Percentiles rank a stretch among this genome's conserved stretches.
These are phyloP conservation scores for Phytophthora niederhauseri DNA, from an alignment of 352 stramenopile species.

Conservation along the genomic window DNA sequence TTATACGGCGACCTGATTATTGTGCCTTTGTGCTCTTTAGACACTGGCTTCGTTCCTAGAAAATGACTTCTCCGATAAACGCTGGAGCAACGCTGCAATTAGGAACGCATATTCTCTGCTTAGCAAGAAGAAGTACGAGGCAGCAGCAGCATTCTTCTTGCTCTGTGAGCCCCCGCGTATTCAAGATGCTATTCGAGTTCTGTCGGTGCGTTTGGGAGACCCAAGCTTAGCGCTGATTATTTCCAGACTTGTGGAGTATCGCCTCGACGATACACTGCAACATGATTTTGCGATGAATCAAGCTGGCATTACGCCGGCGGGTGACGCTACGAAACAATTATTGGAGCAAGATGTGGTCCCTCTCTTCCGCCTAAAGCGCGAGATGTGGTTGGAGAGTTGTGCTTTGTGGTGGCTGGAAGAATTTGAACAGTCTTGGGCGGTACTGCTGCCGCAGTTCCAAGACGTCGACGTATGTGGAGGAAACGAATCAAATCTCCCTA, in stretches of 20 bases:
- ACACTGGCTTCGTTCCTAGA: constrained; percentile 78
- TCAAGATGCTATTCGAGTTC: constrained; percentile 92
- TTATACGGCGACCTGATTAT: not conserved
- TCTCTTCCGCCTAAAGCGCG: constrained; percentile 57
- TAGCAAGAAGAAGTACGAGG: constrained; percentile 92
- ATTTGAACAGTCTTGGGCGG: constrained; percentile 79
- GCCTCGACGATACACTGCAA: constrained; percentile 50
- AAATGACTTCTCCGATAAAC: constrained; percentile 83
- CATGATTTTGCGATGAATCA: constrained; percentile 63
- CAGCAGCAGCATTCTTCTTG: constrained; percentile 93
- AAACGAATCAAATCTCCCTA: constrained; percentile 14
- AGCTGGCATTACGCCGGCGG: constrained; percentile 65
- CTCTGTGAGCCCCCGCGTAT: constrained; percentile 92
- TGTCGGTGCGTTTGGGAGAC: constrained; percentile 89
- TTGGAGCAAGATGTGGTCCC: constrained; percentile 75
- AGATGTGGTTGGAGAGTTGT: constrained; percentile 82
- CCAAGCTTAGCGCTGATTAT: constrained; percentile 91
- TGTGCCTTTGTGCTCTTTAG: constrained; percentile 31
- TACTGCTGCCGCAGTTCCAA: constrained; percentile 71
- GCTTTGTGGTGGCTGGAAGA: constrained; percentile 87
- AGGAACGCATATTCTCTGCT: constrained; percentile 97
- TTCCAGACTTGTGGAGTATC: constrained; percentile 87
- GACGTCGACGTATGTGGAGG: constrained; percentile 52
- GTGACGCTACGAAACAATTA: constrained; percentile 54
- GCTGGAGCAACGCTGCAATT: constrained; percentile 88